A percentile compares a stretch with the other conserved stretches of the same genome.
These are phyloP conservation scores for Kurtzmaniella natalensis DNA, from an alignment of 1,139 yeast species.

Conservation along the genomic window DNA sequence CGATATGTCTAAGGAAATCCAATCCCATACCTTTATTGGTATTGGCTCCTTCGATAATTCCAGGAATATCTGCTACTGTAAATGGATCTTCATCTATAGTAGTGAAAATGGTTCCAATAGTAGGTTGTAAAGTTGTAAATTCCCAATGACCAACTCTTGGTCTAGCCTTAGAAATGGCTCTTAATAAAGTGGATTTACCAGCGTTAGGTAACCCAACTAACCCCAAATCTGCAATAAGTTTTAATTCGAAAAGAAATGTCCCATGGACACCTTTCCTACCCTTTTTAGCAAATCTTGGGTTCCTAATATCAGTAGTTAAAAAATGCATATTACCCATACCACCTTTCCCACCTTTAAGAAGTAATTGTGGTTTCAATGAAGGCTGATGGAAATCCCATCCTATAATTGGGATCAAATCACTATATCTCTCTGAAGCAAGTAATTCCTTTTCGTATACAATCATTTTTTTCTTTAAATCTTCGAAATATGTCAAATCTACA, in stretches of 20 bases:
- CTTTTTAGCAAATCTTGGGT: constrained; percentile 79
- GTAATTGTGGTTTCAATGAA: constrained; percentile 60
- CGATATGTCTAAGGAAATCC: constrained; percentile 87
- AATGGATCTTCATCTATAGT: constrained; percentile 69
- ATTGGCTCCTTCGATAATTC: constrained; percentile 84
- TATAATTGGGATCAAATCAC: constrained; percentile 69
- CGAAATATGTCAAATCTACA: constrained; percentile 59
- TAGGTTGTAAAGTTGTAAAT: constrained; percentile 89
- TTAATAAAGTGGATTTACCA: constrained; percentile 82
- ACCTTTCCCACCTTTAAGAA: constrained; percentile 83
- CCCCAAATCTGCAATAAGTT: constrained; percentile 87
- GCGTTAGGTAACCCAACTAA: constrained; percentile 95
- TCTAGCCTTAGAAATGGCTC: constrained; percentile 86
- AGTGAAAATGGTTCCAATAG: constrained; percentile 78
- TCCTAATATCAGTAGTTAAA: constrained; percentile 73
- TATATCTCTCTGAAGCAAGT: constrained; percentile 53
- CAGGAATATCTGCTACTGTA: constrained; percentile 97
- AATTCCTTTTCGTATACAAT: constrained; percentile 57
- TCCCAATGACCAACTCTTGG: constrained; percentile 97
- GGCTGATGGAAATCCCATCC: constrained; percentile 75
- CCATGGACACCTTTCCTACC: constrained; percentile 72
- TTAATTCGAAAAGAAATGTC: constrained; percentile 74
- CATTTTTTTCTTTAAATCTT: constrained; percentile 58
- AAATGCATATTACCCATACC: constrained; percentile 98
- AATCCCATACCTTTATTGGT: constrained; percentile 89